Conservation (phyloP, 2,329 filamentous ascomycete species). For the Aotearoamyces nothofagi region DNA sequence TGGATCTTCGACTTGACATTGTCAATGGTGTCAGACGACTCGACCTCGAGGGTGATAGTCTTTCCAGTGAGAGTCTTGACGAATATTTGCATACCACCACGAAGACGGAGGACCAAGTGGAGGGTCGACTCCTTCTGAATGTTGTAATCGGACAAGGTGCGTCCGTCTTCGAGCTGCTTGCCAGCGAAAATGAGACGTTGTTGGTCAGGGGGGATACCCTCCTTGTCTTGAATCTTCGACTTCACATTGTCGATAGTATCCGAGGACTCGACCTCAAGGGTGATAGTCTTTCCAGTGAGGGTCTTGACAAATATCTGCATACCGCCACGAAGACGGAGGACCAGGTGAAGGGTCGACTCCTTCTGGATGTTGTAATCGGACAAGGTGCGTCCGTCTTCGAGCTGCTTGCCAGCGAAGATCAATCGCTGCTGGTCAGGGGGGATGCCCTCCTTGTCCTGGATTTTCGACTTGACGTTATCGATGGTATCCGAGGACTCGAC, state of each 20-base stretch:
- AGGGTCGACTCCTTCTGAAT: slow-evolving; percentile 86
- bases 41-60: slow-evolving; percentile 55
- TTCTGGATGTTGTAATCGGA: slow-evolving; percentile 95
- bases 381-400: slow-evolving; percentile 84
- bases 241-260: slow-evolving; percentile 95
- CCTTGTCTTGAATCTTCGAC: slow-evolving; percentile 84
- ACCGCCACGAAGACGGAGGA: slow-evolving; percentile 77
- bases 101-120: slow-evolving; percentile 66
- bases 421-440: slow-evolving; percentile 91
- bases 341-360: slow-evolving; percentile 72
- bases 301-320: slow-evolving; percentile 88
- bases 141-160: slow-evolving; percentile 88
- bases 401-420: slow-evolving; percentile 92
- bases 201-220: slow-evolving; percentile 88
- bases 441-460: slow-evolving; percentile 95
- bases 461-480: slow-evolving; percentile 94
- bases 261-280: slow-evolving; percentile 73
- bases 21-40: slow-evolving; percentile 54
- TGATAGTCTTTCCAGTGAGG: slow-evolving; percentile 86
- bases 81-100: slow-evolving; percentile 68
- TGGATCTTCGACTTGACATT: slow-evolving; percentile 59
- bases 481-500: slow-evolving; percentile 84
- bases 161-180: slow-evolving; percentile 86
- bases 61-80: slow-evolving; percentile 58
- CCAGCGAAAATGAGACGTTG: slow-evolving; percentile 88